phyloP scores from a whole-genome alignment of 768 basidiomycete species.

The Boletales sp. region DNA sequence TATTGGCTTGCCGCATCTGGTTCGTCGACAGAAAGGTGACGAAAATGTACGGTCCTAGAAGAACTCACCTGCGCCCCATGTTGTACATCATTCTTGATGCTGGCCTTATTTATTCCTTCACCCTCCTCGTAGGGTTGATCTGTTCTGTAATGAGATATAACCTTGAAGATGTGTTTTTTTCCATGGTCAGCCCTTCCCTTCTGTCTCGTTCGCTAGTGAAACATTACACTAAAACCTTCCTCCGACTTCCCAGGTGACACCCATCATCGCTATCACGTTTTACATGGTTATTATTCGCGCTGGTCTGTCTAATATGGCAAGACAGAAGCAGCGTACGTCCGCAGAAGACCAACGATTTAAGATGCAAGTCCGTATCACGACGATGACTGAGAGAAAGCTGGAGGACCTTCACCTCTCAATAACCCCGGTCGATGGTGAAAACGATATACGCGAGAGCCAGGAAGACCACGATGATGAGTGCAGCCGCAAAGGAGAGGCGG shows the following conservation, averaged over 20 bases:
- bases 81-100: constrained; percentile 35
- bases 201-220: background rate
- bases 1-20: constrained; percentile 32
- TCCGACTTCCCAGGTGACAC: constrained; percentile 28
- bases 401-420: background rate
- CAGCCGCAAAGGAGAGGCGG: no score
- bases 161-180: constrained; percentile 33
- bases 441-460: background rate
- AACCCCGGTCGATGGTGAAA: background rate
- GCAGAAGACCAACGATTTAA: constrained; percentile 1
- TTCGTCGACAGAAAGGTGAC: constrained; percentile 20
- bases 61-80: constrained; percentile 10
- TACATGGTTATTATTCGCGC: constrained; percentile 42
- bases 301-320: constrained; percentile 13
- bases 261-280: constrained; percentile 41
- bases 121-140: constrained; percentile 31
- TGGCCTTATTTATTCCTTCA: constrained; percentile 35
- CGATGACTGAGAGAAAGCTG: background rate
- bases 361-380: constrained; percentile 5
- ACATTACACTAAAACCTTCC: background rate
- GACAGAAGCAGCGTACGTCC: background rate
- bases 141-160: constrained; percentile 28
- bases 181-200: constrained; percentile 26
- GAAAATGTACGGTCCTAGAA: constrained; percentile 9
- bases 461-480: no score